Base-by-base conservation (phyloP, 1,284 basidiomycete species). In the Boletus hoseneyae region DNA sequence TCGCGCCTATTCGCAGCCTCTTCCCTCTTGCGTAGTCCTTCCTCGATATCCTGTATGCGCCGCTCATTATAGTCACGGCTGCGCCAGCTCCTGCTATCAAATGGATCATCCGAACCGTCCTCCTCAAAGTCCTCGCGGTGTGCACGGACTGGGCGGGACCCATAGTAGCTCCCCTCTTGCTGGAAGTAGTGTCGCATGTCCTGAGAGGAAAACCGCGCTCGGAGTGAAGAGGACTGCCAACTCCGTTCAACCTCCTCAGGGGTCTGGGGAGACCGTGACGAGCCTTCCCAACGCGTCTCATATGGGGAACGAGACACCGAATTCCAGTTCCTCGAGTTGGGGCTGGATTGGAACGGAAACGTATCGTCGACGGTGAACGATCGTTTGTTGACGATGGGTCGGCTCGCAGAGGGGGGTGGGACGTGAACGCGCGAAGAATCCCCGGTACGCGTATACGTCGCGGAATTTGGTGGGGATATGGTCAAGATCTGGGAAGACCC, bases 61-160 rank as follows among this genome's bases (percentile, higher is more conserved):
- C 69, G 67, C 19, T 64, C 54, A 41, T 65, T 67, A 39, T 69
- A 67, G 25, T 66, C 68, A 8, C 61, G 63, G 15, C 57, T 61
- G 15, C 63, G 63, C 59, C 68, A 68, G 23, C 59, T 64, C 43
- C 48, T 54, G n/a, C 52, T 61, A 15, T 65, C 65, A 1, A 60
- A 57, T 18, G 56, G 61, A n/a, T 65, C 65, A n/a, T 69, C 67
- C 21, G 64, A 67, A 39, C 65, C 64, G 25, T 73, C 72, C 48
- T 70, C 67, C 27, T 55, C 66, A 42, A 59, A 56, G 41, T 64
- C 66, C 50, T 68, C 67, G 29, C 30, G 60, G 32, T 65, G 64
- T 3, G 60, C 48, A 35, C 54, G 62, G 13, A 68, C 65, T 9
- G 45, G 52, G 3, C 59, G 59, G 27, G 60, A 5, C 2, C 52